Evolutionary conservation across 495 filamentous ascomycete genomes (phyloP).

Genomic region (Neurospora sp.): DNA sequence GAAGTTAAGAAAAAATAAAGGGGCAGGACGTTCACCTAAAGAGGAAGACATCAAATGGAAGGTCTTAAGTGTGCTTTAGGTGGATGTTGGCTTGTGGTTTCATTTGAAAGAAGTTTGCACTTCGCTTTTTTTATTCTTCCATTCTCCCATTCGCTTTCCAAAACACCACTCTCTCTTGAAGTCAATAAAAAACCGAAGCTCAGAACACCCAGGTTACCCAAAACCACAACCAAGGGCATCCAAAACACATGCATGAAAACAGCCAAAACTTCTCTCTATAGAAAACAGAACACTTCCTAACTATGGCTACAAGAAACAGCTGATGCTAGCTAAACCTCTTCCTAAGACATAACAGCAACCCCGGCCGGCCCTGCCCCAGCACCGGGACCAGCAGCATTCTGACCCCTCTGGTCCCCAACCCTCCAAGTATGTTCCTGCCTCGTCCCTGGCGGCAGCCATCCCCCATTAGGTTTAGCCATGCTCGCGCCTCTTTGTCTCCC

Average conservation of each 20-base stretch:
- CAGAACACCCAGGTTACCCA: background rate
- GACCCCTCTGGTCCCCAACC: slow-evolving; percentile 31
- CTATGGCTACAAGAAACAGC: too few species aligned
- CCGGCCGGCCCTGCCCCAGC: background rate
- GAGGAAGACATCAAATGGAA: background rate
- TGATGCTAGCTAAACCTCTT: background rate
- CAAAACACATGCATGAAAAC: background rate
- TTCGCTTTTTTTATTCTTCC: background rate
- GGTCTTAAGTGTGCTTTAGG: background rate
- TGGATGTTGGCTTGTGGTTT: background rate
- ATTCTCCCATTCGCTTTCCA: background rate
- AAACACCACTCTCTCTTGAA: background rate
- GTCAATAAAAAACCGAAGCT: background rate
- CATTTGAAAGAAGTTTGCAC: background rate
- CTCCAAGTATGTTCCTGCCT: slow-evolving; percentile 77
- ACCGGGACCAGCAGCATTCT: background rate
- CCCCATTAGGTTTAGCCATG: slow-evolving; percentile 25
- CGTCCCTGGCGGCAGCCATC: slow-evolving; percentile 63
- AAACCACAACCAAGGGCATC: background rate
- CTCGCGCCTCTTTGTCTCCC: slow-evolving; percentile 37
- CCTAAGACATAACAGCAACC: background rate
- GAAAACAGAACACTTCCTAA: background rate
- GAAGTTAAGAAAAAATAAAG: background rate
- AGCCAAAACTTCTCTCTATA: background rate
- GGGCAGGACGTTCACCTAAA: background rate